phyloP scores from a whole-genome alignment of 139 green algal genomes.

The Volvox reticuliferus region DNA sequence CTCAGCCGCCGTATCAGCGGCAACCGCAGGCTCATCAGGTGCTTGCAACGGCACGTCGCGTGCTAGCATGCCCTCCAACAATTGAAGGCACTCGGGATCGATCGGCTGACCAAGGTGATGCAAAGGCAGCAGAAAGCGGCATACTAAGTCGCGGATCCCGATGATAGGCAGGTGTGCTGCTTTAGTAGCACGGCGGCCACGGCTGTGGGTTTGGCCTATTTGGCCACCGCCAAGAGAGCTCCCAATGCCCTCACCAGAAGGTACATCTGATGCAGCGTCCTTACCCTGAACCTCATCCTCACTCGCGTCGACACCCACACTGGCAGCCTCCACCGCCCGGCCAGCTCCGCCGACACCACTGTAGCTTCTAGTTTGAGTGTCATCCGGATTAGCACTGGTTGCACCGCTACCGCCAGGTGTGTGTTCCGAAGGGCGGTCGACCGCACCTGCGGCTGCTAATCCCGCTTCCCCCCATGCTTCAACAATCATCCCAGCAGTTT shows the following conservation, averaged over 20 bases:
- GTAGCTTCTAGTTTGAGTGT: too few relatives aligned
- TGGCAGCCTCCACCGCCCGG: too few relatives aligned
- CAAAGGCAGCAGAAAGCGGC: slow-evolving; percentile 19
- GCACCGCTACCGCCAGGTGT: background rate
- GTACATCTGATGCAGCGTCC: background rate
- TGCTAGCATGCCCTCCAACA: background rate
- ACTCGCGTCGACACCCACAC: background rate
- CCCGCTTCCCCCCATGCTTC: background rate
- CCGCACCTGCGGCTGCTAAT: background rate
- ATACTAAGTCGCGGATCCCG: slow-evolving; percentile 14
- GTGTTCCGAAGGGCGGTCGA: background rate
- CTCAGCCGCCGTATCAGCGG: background rate
- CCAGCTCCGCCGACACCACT: too few relatives aligned
- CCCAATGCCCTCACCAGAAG: background rate
- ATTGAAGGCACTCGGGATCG: background rate
- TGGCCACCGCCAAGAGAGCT: background rate
- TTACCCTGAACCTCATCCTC: background rate
- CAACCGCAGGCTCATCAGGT: background rate
- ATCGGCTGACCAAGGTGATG: slow-evolving; percentile 5
- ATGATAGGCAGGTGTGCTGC: background rate
- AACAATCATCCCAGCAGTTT: background rate
- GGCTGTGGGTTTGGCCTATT: background rate
- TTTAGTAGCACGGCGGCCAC: background rate
- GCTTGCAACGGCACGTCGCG: background rate
- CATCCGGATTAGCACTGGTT: too few relatives aligned